Percentiles rank a stretch among this genome's conserved stretches.
These are phyloP conservation scores for Porpolomopsis calyptriformis DNA, from an alignment of 768 basidiomycete genomes.

Conservation along the genomic window DNA sequence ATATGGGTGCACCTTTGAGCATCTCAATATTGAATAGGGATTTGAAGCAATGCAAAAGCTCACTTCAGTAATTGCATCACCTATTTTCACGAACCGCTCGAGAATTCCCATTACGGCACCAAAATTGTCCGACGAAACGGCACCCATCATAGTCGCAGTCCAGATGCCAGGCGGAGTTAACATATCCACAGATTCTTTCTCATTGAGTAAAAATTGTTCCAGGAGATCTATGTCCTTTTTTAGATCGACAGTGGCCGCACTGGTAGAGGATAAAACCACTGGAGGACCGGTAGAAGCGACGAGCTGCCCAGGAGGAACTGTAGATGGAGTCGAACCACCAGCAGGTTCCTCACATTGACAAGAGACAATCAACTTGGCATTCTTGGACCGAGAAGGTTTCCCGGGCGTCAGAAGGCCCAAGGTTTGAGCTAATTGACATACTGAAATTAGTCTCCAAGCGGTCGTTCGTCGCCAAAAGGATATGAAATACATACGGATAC, in stretches of 20 bases:
- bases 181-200: background rate
- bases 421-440: background rate
- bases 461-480: background rate
- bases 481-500: background rate
- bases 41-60: background rate
- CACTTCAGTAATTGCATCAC: background rate
- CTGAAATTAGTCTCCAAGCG: background rate
- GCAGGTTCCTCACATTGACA: background rate
- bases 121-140: slow-evolving; percentile 1
- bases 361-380: background rate
- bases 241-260: background rate
- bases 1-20: slow-evolving; percentile 1
- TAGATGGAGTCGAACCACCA: background rate
- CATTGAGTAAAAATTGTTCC: background rate
- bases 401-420: background rate
- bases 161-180: background rate
- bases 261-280: background rate
- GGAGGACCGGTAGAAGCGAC: background rate
- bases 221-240: background rate
- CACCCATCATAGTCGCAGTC: background rate
- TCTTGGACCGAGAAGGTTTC: background rate
- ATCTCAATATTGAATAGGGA: background rate
- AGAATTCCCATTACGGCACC: background rate
- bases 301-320: background rate
- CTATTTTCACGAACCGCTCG: slow-evolving; percentile 2